These are phyloP conservation scores for Lepiota venenata DNA, from an alignment of 768 basidiomycete genomes.

Conservation along the genomic window DNA sequence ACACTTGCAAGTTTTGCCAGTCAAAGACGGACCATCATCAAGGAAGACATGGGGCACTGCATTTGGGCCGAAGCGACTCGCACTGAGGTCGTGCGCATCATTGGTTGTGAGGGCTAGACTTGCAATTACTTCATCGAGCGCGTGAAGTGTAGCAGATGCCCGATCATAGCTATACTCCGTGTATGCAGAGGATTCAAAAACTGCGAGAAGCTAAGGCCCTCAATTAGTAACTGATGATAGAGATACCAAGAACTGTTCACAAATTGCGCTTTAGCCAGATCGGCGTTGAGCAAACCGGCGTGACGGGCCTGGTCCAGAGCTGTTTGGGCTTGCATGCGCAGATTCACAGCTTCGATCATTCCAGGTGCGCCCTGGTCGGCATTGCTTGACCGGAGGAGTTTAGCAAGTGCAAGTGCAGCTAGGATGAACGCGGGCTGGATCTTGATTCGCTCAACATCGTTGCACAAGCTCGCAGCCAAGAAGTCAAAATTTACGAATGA, in stretches of 20 bases:
- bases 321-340: slow-evolving; percentile 53
- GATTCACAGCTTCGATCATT: slow-evolving; percentile 51
- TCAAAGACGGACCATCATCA: slow-evolving; percentile 20
- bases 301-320: slow-evolving; percentile 50
- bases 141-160: slow-evolving; percentile 47
- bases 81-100: slow-evolving; percentile 54
- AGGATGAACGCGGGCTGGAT: slow-evolving; percentile 74
- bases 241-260: slow-evolving; percentile 25
- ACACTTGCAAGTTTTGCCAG: slow-evolving; percentile 36
- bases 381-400: slow-evolving; percentile 70
- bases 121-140: slow-evolving; percentile 66
- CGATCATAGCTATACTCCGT: slow-evolving; percentile 58
- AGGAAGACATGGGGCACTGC: slow-evolving; percentile 47
- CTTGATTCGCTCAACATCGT: slow-evolving; percentile 45
- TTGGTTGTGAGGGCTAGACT: slow-evolving; percentile 49
- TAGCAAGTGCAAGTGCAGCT: slow-evolving; percentile 66
- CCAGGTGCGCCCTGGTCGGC: slow-evolving; percentile 52
- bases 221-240: background rate
- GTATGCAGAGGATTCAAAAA: slow-evolving; percentile 76
- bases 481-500: slow-evolving; percentile 62
- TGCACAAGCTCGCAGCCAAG: slow-evolving; percentile 49
- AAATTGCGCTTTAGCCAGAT: slow-evolving; percentile 70
- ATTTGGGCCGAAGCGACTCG: slow-evolving; percentile 45
- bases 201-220: slow-evolving; percentile 57
- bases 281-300: slow-evolving; percentile 52